A percentile compares a stretch with the other conserved stretches of the same genome.
Evolutionary conservation across 2,329 filamentous ascomycete genomes (phyloP).

Genomic region (Scedosporium boydii): DNA sequence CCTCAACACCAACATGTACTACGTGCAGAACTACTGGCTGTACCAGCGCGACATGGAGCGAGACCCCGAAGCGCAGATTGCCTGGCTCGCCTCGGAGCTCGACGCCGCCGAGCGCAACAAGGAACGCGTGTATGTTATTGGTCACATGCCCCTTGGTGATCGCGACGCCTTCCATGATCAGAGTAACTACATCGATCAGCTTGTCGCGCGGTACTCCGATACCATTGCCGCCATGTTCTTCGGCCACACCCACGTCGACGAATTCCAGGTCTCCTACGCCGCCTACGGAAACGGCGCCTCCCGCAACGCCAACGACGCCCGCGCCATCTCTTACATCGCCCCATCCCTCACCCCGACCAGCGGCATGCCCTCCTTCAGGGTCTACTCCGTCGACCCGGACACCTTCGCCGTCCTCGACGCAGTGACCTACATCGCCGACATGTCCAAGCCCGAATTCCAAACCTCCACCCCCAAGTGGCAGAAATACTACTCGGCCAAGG

Average conservation of each 20-base stretch:
- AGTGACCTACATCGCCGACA: slow-evolving; percentile 44
- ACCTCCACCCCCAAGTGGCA: slow-evolving; percentile 38
- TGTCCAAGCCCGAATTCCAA: slow-evolving; percentile 33
- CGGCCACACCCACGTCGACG: slow-evolving; percentile 47
- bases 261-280: slow-evolving; percentile 45
- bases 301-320: slow-evolving; percentile 31
- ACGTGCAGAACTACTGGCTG: slow-evolving; percentile 47
- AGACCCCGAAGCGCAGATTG: slow-evolving; percentile 42
- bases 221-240: slow-evolving; percentile 48
- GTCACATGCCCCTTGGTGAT: slow-evolving; percentile 45
- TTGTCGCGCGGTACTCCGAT: slow-evolving; percentile 41
- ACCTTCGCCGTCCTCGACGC: slow-evolving; percentile 46
- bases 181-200: slow-evolving; percentile 42
- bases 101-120: slow-evolving; percentile 39
- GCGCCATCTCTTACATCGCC: slow-evolving; percentile 41
- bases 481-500: slow-evolving; percentile 47
- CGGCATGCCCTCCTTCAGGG: slow-evolving; percentile 46
- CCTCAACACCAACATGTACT: slow-evolving; percentile 51
- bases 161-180: slow-evolving; percentile 41
- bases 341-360: slow-evolving; percentile 46
- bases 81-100: slow-evolving; percentile 44
- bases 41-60: slow-evolving; percentile 38
- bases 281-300: slow-evolving; percentile 25
- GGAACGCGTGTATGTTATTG: slow-evolving; percentile 47
- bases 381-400: slow-evolving; percentile 48